These are phyloP conservation scores for Paramecium sexaurelia DNA, from an alignment of 73 alveolate genomes.

Conservation along the genomic window DNA sequence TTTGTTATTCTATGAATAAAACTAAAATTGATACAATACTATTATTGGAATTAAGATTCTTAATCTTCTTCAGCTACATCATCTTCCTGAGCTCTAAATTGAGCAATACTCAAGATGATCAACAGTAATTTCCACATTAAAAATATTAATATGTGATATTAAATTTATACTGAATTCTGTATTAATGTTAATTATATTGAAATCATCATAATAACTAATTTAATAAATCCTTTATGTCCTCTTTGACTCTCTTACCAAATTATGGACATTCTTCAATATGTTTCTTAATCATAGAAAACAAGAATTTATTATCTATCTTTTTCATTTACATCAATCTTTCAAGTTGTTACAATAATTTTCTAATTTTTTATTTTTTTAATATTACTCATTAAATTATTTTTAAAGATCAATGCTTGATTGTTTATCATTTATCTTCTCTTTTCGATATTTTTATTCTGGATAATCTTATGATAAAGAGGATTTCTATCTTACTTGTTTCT, in stretches of 20 bases:
- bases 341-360: constrained; percentile 20
- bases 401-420: not conserved
- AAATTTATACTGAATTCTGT: not conserved
- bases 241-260: constrained; percentile 28
- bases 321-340: constrained; percentile 20
- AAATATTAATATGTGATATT: not conserved
- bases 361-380: not conserved
- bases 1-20: not conserved
- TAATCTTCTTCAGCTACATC: not conserved
- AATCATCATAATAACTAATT: not conserved
- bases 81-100: not conserved
- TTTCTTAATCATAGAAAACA: not conserved
- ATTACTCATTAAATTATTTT: not conserved
- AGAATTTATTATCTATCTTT: constrained; percentile 12
- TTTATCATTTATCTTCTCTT: not conserved
- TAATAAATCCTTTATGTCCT: not conserved
- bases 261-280: constrained; percentile 45
- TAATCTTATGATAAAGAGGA: not conserved
- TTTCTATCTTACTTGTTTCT: not conserved
- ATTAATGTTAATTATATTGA: not conserved
- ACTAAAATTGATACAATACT: not conserved
- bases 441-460: not conserved
- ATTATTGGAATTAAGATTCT: not conserved
- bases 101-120: not conserved
- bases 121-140: not conserved